These are phyloP conservation scores for Metschnikowia lachancei DNA, from an alignment of 805 yeast genomes.

Conservation along the genomic window DNA sequence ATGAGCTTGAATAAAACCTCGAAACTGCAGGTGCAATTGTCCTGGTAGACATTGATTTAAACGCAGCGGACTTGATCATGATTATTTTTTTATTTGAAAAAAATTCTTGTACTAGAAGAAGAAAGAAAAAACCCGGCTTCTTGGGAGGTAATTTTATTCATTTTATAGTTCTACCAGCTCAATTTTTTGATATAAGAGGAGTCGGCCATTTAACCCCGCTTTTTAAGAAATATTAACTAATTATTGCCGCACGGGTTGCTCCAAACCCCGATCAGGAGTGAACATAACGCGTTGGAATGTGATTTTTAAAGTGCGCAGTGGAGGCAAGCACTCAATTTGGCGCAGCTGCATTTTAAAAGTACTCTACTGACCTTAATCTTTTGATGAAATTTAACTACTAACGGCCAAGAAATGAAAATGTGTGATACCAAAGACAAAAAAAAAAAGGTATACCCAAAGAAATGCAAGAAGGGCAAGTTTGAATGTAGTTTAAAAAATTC, in stretches of 20 bases:
- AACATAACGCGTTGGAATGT: background rate
- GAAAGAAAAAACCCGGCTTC: background rate
- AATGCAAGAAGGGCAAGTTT: too few relatives aligned
- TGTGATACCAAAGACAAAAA: too few relatives aligned
- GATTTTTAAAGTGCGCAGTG: background rate
- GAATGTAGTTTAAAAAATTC: too few relatives aligned
- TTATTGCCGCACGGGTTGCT: constrained; percentile 6
- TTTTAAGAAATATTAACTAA: constrained; percentile 2
- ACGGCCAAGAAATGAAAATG: too few relatives aligned
- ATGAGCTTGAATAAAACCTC: constrained; percentile 26
- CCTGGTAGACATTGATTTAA: constrained; percentile 5
- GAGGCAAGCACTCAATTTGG: background rate
- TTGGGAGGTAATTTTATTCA: background rate
- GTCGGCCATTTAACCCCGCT: constrained; percentile 6
- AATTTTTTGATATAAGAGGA: background rate
- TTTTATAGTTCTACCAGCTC: background rate
- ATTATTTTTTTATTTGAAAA: background rate
- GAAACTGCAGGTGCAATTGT: constrained; percentile 5
- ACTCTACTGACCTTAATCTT: background rate
- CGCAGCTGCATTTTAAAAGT: background rate
- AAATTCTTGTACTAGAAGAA: background rate
- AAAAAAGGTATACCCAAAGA: too few relatives aligned
- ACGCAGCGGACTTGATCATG: constrained; percentile 8
- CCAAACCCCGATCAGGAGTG: constrained; percentile 6
- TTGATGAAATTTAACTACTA: background rate